Percentiles rank a stretch among this genome's conserved stretches.
phyloP scores from a whole-genome alignment of 441 rosid species.

The Breynia disticha region DNA sequence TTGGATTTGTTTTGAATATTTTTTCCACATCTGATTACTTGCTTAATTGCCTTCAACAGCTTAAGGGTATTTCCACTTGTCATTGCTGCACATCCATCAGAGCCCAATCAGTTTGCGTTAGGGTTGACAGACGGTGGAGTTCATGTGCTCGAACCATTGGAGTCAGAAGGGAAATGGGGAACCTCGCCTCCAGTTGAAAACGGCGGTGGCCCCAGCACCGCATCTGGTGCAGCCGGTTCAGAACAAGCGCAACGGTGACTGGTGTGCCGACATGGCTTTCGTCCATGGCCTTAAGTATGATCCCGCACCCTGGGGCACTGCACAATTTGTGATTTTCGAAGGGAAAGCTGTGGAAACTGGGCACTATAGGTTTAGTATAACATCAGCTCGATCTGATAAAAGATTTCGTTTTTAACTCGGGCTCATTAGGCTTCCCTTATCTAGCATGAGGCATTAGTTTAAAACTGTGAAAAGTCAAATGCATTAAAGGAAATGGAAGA shows the following conservation, averaged over 20 bases:
- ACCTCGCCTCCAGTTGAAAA: slow-evolving; percentile 82
- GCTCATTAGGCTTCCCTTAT: slow-evolving; percentile 11
- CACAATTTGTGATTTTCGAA: slow-evolving; percentile 20
- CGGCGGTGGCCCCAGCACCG: slow-evolving; percentile 44
- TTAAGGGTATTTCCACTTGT: slow-evolving; percentile 69
- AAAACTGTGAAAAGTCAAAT: slow-evolving; percentile 19
- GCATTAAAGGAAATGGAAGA: slow-evolving; percentile 4
- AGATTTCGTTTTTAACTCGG: slow-evolving; percentile 3
- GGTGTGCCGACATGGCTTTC: slow-evolving; percentile 10
- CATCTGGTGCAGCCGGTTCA: slow-evolving; percentile 35
- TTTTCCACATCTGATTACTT: neutral
- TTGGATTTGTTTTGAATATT: neutral
- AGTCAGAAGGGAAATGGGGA: slow-evolving; percentile 94
- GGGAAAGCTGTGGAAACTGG: slow-evolving; percentile 28
- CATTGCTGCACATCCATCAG: slow-evolving; percentile 92
- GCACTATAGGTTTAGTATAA: slow-evolving; percentile 13
- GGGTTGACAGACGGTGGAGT: slow-evolving; percentile 95
- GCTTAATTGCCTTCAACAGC: slow-evolving; percentile 33
- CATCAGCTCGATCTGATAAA: slow-evolving; percentile 10
- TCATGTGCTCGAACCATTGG: slow-evolving; percentile 88
- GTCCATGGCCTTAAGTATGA: slow-evolving; percentile 6
- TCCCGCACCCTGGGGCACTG: slow-evolving; percentile 25
- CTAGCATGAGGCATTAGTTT: slow-evolving; percentile 9
- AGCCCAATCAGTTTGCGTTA: slow-evolving; percentile 75
- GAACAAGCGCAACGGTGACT: slow-evolving; percentile 51